These are phyloP conservation scores for Vitis rotundifolia DNA, from an alignment of 164 flowering plant species.

Conservation along the genomic window DNA sequence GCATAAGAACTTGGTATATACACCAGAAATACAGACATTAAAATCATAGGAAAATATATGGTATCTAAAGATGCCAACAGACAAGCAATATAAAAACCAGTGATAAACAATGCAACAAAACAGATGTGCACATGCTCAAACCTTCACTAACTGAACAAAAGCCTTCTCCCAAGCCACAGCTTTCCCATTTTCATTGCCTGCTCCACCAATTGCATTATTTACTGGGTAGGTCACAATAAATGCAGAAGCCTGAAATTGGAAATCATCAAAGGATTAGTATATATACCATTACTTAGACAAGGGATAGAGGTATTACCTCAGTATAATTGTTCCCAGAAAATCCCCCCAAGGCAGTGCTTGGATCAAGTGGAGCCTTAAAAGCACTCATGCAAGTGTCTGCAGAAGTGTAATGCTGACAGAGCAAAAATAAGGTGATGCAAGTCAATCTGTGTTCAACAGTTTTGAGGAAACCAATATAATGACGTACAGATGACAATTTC, in stretches of 20 bases:
- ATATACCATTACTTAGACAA: not conserved
- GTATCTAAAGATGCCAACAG: not conserved
- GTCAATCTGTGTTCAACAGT: not conserved
- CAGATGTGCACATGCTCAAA: slow-evolving; percentile 14
- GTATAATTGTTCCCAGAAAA: slow-evolving; percentile 80
- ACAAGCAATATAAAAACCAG: not conserved
- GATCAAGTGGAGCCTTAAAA: slow-evolving; percentile 94
- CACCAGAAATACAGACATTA: not conserved
- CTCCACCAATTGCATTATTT: slow-evolving; percentile 64
- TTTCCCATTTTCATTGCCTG: slow-evolving; percentile 55
- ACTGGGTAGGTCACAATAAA: slow-evolving; percentile 92
- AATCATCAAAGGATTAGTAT: slow-evolving; percentile 3
- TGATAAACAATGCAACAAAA: not conserved
- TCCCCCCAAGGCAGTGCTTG: slow-evolving; percentile 90
- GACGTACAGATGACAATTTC: not conserved
- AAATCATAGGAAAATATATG: not conserved
- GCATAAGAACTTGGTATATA: not conserved
- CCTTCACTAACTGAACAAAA: slow-evolving; percentile 82
- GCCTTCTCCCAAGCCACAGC: slow-evolving; percentile 96
- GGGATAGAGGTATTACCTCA: slow-evolving; percentile 51
- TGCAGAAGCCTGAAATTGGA: slow-evolving; percentile 80
- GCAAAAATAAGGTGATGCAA: slow-evolving; percentile 13
- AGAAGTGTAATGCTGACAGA: slow-evolving; percentile 77
- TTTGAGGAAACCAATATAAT: not conserved
- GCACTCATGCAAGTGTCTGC: slow-evolving; percentile 87